These are phyloP conservation scores for Mangifera indica DNA, from an alignment of 345 rosid genomes.

Conservation along the genomic window DNA sequence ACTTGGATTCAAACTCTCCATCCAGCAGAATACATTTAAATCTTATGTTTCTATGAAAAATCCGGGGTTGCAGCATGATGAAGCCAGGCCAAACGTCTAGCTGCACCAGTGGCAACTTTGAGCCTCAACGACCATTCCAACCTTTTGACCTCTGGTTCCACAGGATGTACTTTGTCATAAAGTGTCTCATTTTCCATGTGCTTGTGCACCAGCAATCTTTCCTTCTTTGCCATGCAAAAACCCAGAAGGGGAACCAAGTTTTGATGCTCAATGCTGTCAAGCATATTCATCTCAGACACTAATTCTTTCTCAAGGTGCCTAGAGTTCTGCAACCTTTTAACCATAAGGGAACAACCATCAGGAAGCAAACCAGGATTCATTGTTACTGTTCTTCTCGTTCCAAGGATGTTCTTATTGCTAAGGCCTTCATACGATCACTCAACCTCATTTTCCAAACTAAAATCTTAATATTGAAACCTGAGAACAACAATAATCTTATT, in stretches of 20 bases:
- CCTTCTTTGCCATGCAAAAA: constrained; percentile 20
- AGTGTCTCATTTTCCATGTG: constrained; percentile 30
- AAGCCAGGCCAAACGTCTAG: constrained; percentile 41
- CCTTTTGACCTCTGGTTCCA: not conserved
- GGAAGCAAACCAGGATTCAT: constrained; percentile 20
- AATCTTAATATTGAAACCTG: constrained; percentile 26
- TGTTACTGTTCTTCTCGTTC: constrained; percentile 21
- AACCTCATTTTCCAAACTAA: constrained; percentile 19
- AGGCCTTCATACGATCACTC: constrained; percentile 26
- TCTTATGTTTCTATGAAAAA: constrained; percentile 30
- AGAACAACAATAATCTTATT: not conserved
- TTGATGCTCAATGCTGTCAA: constrained; percentile 21
- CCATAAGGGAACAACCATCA: constrained; percentile 15
- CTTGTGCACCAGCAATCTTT: constrained; percentile 29
- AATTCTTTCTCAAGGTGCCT: constrained; percentile 26
- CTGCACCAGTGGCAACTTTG: constrained; percentile 25
- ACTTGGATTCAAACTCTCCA: constrained; percentile 26
- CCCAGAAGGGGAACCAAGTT: constrained; percentile 34
- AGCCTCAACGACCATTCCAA: constrained; percentile 33
- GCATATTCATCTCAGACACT: constrained; percentile 18
- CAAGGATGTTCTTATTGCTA: constrained; percentile 18
- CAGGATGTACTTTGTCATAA: constrained; percentile 19
- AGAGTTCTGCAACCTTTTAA: constrained; percentile 25
- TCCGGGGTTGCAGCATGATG: constrained; percentile 29
- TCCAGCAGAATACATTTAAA: constrained; percentile 32